phyloP scores from a whole-genome alignment of 2,329 filamentous ascomycete species.

The Venturia carpophila region DNA sequence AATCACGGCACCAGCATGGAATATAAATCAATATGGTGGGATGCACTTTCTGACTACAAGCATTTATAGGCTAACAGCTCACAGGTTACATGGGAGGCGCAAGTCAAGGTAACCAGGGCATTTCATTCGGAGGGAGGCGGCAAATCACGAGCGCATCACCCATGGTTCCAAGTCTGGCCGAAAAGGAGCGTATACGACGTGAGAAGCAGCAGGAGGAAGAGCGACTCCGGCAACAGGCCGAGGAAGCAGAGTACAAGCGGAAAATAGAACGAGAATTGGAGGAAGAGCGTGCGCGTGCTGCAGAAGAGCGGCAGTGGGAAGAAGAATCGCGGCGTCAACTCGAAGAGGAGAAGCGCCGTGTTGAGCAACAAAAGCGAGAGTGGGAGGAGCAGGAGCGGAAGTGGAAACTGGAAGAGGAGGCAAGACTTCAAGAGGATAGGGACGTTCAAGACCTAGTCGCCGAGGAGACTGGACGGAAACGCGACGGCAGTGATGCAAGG shows the following conservation, averaged over 20 bases:
- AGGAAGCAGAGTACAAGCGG: slow-evolving; percentile 45
- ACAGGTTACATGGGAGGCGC: slow-evolving; percentile 86
- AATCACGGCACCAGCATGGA: slow-evolving; percentile 84
- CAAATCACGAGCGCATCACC: slow-evolving; percentile 86
- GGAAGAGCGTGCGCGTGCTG: slow-evolving; percentile 52
- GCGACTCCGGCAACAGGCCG: slow-evolving; percentile 40
- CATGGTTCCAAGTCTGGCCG: slow-evolving; percentile 68
- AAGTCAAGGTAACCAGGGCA: slow-evolving; percentile 89
- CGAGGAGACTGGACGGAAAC: slow-evolving; percentile 52
- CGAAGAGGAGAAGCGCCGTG: slow-evolving; percentile 50
- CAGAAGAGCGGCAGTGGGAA: slow-evolving; percentile 61
- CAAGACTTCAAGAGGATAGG: slow-evolving; percentile 61
- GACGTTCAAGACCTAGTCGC: slow-evolving; percentile 61
- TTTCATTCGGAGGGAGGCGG: slow-evolving; percentile 81
- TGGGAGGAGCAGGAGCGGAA: slow-evolving; percentile 71
- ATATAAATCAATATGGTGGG: slow-evolving; percentile 80
- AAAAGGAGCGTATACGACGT: slow-evolving; percentile 66
- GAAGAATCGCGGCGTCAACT: slow-evolving; percentile 54
- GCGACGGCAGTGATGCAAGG: slow-evolving; percentile 55
- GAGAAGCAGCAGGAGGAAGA: slow-evolving; percentile 52
- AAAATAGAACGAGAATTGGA: slow-evolving; percentile 48
- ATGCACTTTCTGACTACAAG: not conserved
- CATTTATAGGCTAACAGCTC: not conserved
- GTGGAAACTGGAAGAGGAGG: slow-evolving; percentile 72
- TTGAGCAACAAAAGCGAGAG: slow-evolving; percentile 60